These are phyloP conservation scores for Chlorella sp. DNA, from an alignment of 139 green algal genomes.

Conservation along the genomic window DNA sequence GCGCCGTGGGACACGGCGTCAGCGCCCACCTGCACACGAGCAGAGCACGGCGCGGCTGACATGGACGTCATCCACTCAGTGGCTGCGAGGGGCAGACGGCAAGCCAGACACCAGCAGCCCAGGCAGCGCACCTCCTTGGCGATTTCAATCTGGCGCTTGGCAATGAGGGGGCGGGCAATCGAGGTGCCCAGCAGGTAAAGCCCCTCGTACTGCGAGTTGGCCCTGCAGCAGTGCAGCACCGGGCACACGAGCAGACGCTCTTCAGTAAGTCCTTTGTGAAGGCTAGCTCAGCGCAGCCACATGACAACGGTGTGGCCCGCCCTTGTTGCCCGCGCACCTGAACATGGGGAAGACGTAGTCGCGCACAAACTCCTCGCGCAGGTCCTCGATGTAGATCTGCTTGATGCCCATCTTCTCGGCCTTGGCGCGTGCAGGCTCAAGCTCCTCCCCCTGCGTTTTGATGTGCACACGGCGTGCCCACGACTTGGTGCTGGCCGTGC, in stretches of 20 bases:
- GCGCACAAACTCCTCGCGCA: constrained; percentile 96
- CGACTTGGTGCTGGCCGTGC: too few relatives aligned
- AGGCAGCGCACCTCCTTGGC: constrained; percentile 59
- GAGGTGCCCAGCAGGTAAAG: constrained; percentile 98
- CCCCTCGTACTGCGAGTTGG: constrained; percentile 96
- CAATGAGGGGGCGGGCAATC: constrained; percentile 97
- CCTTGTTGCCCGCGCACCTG: constrained; percentile 34
- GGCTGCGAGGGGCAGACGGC: background rate
- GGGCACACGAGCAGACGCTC: too few relatives aligned
- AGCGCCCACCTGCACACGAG: constrained; percentile 63
- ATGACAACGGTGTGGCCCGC: too few relatives aligned
- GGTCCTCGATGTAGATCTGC: constrained; percentile 97
- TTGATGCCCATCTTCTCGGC: constrained; percentile 89
- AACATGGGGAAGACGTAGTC: constrained; percentile 99
- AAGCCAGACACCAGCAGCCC: background rate
- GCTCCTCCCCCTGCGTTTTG: constrained; percentile 79
- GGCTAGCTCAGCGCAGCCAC: too few relatives aligned
- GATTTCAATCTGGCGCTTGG: constrained; percentile 99
- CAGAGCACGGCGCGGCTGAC: background rate
- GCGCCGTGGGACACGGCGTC: constrained; percentile 97
- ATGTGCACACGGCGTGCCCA: too few relatives aligned
- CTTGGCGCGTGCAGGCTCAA: constrained; percentile 88
- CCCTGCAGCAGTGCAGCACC: constrained; percentile 44
- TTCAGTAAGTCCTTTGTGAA: too few relatives aligned
- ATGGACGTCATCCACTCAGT: too few relatives aligned